Base-by-base conservation (phyloP, 106 monocot species). In the Alisma plantagoaquatica region DNA sequence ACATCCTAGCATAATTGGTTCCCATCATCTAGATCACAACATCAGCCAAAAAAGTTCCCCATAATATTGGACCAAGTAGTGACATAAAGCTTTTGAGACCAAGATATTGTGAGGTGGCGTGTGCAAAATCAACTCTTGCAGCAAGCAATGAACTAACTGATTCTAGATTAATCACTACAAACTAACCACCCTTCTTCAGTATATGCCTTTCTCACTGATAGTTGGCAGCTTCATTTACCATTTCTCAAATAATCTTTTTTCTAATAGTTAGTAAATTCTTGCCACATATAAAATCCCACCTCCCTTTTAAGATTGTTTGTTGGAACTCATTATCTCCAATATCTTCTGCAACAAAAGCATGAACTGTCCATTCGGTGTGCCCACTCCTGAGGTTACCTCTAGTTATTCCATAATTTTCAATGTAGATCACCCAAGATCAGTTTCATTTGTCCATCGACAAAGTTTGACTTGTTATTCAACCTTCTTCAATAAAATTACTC, bases 21-120 rank as follows among this genome's bases (percentile, higher is more conserved):
- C 89, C 96, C 42, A 98, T 75, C 78, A 85, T 98, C 64, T 85
- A 89, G 46, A 84, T 82, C 41, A 85, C 89, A 18, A 98, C 69
- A 66, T 98, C 96, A 30, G 81, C 89, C 30, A 98, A 33, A 59
- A 98, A 74, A 28, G 76, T 82, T 64, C 89, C 96, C 89, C 89
- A 98, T 49, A 98, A 98, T 90, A 90, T 4, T 45, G 98, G 98
- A 4, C 90, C 98, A 64, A 82, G 49, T 23, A 98, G 53, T 65
- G 59, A 78, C 82, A 78, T 79, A 38, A 85, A 7, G 61, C 73
- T 90, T 66, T 85, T 77, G 38, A 98, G 71, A 9, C 98, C 89
- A 57, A 98, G 71, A 75, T 86, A 90, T 43, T 75, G 49, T 56
- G 81, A 76, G 29, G 82, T 89, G 35, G 98, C 98, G 67, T 35